A percentile compares a stretch with the other conserved stretches of the same genome.
These are phyloP conservation scores for Diaporthe sp. DNA, from an alignment of 2,329 filamentous ascomycete genomes.

Conservation along the genomic window DNA sequence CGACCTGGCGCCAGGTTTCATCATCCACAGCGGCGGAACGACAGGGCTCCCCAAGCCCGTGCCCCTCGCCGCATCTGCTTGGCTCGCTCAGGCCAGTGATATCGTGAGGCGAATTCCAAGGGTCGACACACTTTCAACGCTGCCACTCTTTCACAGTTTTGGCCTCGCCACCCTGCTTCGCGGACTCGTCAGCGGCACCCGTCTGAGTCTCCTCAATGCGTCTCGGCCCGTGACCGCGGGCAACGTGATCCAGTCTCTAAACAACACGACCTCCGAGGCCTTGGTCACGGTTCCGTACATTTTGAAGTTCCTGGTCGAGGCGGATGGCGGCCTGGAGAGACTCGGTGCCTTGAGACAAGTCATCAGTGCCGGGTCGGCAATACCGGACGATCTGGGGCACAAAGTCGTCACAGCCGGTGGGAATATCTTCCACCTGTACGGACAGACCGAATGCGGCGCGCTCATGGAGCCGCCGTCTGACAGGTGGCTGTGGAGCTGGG, in stretches of 20 bases:
- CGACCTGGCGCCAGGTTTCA: conserved; percentile 6
- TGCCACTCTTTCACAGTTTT: conserved; percentile 31
- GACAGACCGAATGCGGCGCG: conserved; percentile 26
- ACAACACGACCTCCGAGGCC: not conserved
- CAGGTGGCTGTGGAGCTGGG: conserved; percentile 26
- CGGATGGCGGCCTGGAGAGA: conserved; percentile 5
- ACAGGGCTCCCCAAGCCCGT: conserved; percentile 34
- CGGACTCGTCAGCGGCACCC: conserved; percentile 28
- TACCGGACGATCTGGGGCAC: conserved; percentile 27
- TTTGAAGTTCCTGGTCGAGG: conserved; percentile 31
- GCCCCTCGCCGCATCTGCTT: conserved; percentile 18
- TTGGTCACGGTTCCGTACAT: conserved; percentile 31
- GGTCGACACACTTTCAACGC: conserved; percentile 20
- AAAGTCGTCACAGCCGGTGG: not conserved
- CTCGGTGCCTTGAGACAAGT: conserved; percentile 23
- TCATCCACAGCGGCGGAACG: conserved; percentile 32
- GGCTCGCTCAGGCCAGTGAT: conserved; percentile 27
- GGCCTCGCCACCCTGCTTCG: conserved; percentile 32
- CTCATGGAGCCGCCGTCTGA: conserved; percentile 32
- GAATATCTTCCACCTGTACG: conserved; percentile 31
- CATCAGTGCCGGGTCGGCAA: conserved; percentile 29
- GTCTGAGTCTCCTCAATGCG: conserved; percentile 18
- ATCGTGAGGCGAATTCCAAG: conserved; percentile 25
- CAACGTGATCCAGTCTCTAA: not conserved
- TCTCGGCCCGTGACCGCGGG: conserved; percentile 17